Evolutionary conservation across 306 rosid genomes (phyloP), one percentile per base, ranked within the genome.

Genomic region (Citrullus amarus): DNA sequence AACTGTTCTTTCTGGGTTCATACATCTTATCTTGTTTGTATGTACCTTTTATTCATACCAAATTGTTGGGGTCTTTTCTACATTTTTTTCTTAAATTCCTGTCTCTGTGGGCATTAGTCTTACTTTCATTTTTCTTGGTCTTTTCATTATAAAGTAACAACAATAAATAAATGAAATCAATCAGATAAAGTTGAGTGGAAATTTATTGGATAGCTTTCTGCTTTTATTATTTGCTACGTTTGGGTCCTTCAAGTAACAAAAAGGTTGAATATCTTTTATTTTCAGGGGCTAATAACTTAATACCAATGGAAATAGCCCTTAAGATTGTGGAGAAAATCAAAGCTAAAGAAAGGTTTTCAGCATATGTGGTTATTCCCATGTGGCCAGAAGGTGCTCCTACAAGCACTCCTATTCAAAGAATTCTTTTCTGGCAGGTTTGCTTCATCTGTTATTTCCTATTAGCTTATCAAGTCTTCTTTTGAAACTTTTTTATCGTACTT

Each of bases 311-410:
- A 86, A 88, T 93, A 54, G 95, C 97, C 11, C 89, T 93, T 9
- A 93, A 93, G 80, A 87, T 91, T 79, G 91, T 83, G 36, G 71
- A 80, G 63, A 93, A 93, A 88, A 91, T 93, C 65, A 93, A 84
- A 84, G 90, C 87, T 34, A 78, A 87, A 5, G 88, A 89, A 86
- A 87, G 98, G 76, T 93, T 93, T 71, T 66, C 84, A 20, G 93
- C 77, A 12, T 93, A 93, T 14, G 84, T 93, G 59, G 86, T 91
- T 18, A 84, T 93, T 79, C 98, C 97, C 20, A 93, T 93, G 98
- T 93, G 96, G 93, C 98, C 98, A 36, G 97, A 93, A 86, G 98
- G 98, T 79, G 87, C 77, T 58, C 98, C 98, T 44, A 86, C 93
- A 50, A 84, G 96, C 82, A 78, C 61, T 65, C 30, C 93, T 54